These are phyloP conservation scores for Excoecaria cochinchinensis DNA, from an alignment of 345 rosid genomes.

Conservation along the genomic window DNA sequence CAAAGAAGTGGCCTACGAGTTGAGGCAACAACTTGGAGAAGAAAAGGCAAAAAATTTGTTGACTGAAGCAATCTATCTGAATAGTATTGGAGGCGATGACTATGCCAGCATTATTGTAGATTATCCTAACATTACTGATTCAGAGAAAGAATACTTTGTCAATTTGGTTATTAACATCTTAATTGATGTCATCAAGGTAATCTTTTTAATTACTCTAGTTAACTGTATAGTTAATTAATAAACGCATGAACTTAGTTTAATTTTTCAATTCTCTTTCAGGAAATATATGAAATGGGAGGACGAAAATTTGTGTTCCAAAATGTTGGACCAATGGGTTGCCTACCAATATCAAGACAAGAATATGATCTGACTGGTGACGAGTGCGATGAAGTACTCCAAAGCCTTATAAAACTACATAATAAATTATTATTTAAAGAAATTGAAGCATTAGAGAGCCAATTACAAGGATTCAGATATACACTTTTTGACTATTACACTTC, in stretches of 20 bases:
- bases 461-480: constrained; percentile 11
- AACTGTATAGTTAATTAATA: too few species aligned
- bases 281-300: constrained; percentile 21
- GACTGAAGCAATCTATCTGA: neutral
- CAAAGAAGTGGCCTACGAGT: neutral
- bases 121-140: neutral
- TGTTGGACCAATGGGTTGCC: constrained; percentile 16
- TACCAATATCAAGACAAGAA: neutral
- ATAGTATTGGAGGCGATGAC: neutral
- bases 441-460: neutral
- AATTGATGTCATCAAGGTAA: neutral
- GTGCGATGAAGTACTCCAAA: neutral
- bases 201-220: too few species aligned
- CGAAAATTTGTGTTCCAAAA: constrained; percentile 22
- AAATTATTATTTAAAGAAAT: neutral
- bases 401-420: neutral
- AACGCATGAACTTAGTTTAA: too few species aligned
- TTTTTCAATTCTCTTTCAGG: neutral
- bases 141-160: neutral
- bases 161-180: neutral
- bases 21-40: neutral
- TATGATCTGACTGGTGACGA: neutral
- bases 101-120: neutral
- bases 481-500: constrained; percentile 9
- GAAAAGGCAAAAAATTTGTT: neutral